Percentiles rank a stretch among this genome's conserved stretches.
phyloP scores from a whole-genome alignment of 2,329 filamentous ascomycete genomes.

The Trichoderma semiorbis region DNA sequence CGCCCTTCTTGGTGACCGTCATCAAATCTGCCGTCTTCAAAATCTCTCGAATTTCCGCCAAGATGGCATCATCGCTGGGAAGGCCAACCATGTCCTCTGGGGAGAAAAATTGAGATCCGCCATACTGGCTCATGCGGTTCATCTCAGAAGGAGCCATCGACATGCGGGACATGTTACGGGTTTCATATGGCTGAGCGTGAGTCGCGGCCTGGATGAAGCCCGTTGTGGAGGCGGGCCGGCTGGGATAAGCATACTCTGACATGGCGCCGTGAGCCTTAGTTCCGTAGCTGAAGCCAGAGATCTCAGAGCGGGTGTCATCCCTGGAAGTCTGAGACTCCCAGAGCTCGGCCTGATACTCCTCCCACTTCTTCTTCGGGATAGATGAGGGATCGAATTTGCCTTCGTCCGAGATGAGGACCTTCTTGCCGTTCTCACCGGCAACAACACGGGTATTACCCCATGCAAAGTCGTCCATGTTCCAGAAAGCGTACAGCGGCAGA shows the following conservation, averaged over 20 bases:
- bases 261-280: conserved; percentile 69
- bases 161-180: conserved; percentile 60
- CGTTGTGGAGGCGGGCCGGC: conserved; percentile 54
- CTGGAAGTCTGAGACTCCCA: conserved; percentile 92
- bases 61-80: conserved; percentile 82
- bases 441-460: conserved; percentile 99
- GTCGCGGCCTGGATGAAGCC: conserved; percentile 41
- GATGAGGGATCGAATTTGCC: conserved; percentile 93
- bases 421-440: conserved; percentile 86
- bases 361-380: conserved; percentile 98
- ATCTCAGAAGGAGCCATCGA: conserved; percentile 76
- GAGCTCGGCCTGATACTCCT: conserved; percentile 96
- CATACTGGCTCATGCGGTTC: conserved; percentile 60
- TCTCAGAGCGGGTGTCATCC: conserved; percentile 76
- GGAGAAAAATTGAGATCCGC: conserved; percentile 56
- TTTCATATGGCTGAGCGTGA: conserved; percentile 52
- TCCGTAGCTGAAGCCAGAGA: conserved; percentile 91
- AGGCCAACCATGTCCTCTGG: conserved; percentile 69
- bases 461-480: conserved; percentile 99
- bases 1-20: conserved; percentile 97
- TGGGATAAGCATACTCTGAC: conserved; percentile 68
- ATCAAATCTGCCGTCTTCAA: conserved; percentile 89
- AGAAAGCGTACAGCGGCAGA: conserved; percentile 91
- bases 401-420: conserved; percentile 91
- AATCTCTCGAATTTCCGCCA: conserved; percentile 94